Evolutionary conservation across 495 filamentous ascomycete genomes (phyloP), one percentile per base, ranked within the genome.

Genomic region (Xylaria longipes): DNA sequence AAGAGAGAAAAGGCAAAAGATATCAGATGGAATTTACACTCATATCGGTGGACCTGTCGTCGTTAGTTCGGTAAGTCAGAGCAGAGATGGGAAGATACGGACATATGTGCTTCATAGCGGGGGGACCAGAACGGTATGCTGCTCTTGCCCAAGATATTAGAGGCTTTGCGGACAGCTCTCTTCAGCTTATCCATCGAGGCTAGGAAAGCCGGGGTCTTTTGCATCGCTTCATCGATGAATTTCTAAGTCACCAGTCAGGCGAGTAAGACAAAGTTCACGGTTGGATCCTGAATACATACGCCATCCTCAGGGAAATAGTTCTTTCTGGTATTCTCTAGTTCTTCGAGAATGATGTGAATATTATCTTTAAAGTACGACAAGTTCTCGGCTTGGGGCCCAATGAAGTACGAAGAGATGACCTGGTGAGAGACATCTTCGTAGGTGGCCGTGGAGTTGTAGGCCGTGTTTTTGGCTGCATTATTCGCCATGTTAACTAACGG

Each of bases 61-160:
- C 22, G 56, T 72, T 67, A 64, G 77, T 77, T 82, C 79, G 11
- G 73, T 81, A 29, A 27, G 29, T 15, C 12, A 25, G 22, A n/a
- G 14, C 1, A 20, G 8, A 48, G 20, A 14, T 14, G 60, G 20
- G 12, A 52, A 3, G 15, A 27, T 22, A 63, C 70, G 62, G 72
- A 82, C 84, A 87, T 86, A 71, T 87, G 84, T 6, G 71, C 82
- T 27, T 81, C 73, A 74, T 87, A 86, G 3, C 82, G 75, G 11
- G 84, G 83, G 5, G 79, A 82, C 80, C 80, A 87, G 70, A 83
- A 83, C 0, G 85, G 83, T 37, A 86, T 77, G 12, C 78, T 81
- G 68, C 82, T 73, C 54, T 77, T 72, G 5, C 79, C 79, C 5
- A 86, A 69, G 48, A 72, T 62, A 7, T 50, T 63, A 8, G 70